Conservation (phyloP, 768 basidiomycete genomes). For the Coprinopsis sp. region DNA sequence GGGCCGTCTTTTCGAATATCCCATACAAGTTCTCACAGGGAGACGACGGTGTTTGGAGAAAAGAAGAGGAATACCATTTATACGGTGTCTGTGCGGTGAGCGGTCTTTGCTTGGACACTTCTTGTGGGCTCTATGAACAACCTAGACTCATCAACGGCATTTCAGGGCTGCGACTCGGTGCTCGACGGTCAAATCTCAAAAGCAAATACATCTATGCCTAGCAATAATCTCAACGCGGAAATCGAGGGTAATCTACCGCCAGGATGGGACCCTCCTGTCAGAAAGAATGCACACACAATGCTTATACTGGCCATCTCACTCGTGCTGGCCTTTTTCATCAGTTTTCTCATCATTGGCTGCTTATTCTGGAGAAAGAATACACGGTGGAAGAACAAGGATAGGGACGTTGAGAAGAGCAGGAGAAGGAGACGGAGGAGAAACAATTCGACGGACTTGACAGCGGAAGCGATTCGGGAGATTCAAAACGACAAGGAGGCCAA, state of each 20-base stretch:
- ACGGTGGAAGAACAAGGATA: slow-evolving; percentile 24
- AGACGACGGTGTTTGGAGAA: slow-evolving; percentile 56
- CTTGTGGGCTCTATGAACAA: slow-evolving; percentile 2
- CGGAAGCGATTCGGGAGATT: slow-evolving; percentile 27
- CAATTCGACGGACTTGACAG: slow-evolving; percentile 8
- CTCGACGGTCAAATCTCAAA: slow-evolving; percentile 29
- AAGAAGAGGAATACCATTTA: slow-evolving; percentile 49
- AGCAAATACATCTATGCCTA: slow-evolving; percentile 16
- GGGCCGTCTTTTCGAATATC: slow-evolving; percentile 25
- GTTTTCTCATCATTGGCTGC: slow-evolving; percentile 55
- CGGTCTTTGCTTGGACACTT: slow-evolving; percentile 12
- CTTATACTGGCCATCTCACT: slow-evolving; percentile 57
- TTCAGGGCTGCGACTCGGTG: slow-evolving; percentile 20
- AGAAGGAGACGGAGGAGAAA: slow-evolving; percentile 53
- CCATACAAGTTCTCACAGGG: slow-evolving; percentile 52
- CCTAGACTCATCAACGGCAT: slow-evolving; percentile 14
- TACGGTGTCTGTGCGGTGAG: slow-evolving; percentile 65
- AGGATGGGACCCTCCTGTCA: slow-evolving; percentile 42
- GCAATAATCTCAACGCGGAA: slow-evolving; percentile 14
- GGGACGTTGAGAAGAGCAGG: no score
- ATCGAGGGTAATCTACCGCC: slow-evolving; percentile 42
- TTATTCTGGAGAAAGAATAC: slow-evolving; percentile 54
- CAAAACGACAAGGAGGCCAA: slow-evolving; percentile 42
- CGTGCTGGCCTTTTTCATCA: slow-evolving; percentile 57
- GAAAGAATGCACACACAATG: slow-evolving; percentile 25